Percentiles rank a stretch among this genome's conserved stretches.
Conservation (phyloP, 768 basidiomycete genomes). For the Suillus tomentosus region DNA sequence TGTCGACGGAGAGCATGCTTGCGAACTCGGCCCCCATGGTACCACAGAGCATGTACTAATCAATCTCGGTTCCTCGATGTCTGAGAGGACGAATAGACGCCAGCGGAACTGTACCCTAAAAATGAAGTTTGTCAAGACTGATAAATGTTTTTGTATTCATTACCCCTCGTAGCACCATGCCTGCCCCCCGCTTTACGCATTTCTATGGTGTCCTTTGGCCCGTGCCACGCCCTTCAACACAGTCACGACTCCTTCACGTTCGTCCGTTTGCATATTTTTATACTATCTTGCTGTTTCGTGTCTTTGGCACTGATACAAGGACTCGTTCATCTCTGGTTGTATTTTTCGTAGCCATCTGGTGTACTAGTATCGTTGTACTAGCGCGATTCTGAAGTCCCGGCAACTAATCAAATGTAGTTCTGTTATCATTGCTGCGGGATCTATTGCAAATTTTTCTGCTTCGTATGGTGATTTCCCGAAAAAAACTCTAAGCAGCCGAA, state of each 20-base stretch:
- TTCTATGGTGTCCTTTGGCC: constrained; percentile 2
- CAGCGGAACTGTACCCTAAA: constrained; percentile 14
- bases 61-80: background rate
- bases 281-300: constrained; percentile 4
- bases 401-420: background rate
- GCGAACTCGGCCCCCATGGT: constrained; percentile 29
- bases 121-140: constrained; percentile 10
- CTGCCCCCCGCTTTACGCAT: background rate
- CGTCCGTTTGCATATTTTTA: constrained; percentile 11
- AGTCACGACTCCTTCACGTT: background rate
- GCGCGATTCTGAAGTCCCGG: too few species aligned
- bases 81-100: background rate
- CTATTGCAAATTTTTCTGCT: background rate
- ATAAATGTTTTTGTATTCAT: constrained; percentile 15
- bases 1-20: constrained; percentile 30
- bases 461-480: background rate
- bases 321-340: background rate
- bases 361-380: background rate
- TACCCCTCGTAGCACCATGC: background rate
- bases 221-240: background rate
- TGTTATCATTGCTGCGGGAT: background rate
- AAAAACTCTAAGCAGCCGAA: background rate
- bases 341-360: background rate
- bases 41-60: constrained; percentile 23
- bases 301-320: background rate